These are phyloP conservation scores for Metschnikowia amazonensis DNA, from an alignment of 805 yeast genomes.

Conservation along the genomic window DNA sequence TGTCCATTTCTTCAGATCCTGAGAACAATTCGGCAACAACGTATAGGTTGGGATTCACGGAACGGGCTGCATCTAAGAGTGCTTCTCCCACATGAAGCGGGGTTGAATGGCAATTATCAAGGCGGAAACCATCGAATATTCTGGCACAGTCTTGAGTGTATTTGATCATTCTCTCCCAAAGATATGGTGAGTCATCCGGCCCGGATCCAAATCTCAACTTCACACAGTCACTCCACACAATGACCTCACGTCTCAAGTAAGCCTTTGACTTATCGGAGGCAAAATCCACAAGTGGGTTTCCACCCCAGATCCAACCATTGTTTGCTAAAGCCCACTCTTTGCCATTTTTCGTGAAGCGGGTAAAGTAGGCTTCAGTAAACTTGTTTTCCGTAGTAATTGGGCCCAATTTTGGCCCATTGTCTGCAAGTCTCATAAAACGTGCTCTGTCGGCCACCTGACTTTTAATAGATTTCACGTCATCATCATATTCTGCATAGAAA, in stretches of 20 bases:
- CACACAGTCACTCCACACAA: slow-evolving; percentile 97
- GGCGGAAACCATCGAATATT: slow-evolving; percentile 80
- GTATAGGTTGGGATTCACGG: slow-evolving; percentile 77
- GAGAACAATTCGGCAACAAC: slow-evolving; percentile 93
- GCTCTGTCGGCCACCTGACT: slow-evolving; percentile 74
- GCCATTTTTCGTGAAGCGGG: slow-evolving; percentile 59
- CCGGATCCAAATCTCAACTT: slow-evolving; percentile 79
- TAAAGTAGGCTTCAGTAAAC: slow-evolving; percentile 82
- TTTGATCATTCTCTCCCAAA: slow-evolving; percentile 84
- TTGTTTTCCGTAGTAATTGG: slow-evolving; percentile 51
- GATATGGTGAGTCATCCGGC: slow-evolving; percentile 79
- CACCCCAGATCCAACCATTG: slow-evolving; percentile 99
- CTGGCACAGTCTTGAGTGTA: slow-evolving; percentile 71
- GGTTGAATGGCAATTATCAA: slow-evolving; percentile 95
- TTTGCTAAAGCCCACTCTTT: slow-evolving; percentile 74
- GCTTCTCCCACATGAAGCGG: slow-evolving; percentile 93
- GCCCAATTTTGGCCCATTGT: slow-evolving; percentile 79
- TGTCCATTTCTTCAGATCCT: slow-evolving; percentile 89
- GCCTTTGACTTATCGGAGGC: slow-evolving; percentile 78
- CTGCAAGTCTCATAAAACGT: slow-evolving; percentile 70
- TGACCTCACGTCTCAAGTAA: slow-evolving; percentile 85
- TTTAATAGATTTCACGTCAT: slow-evolving; percentile 61
- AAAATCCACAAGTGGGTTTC: slow-evolving; percentile 89
- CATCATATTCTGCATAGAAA: slow-evolving; percentile 69
- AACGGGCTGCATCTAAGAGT: slow-evolving; percentile 82